These are phyloP conservation scores for Termitomyces eurrhizus DNA, from an alignment of 768 basidiomycete genomes.

Conservation along the genomic window DNA sequence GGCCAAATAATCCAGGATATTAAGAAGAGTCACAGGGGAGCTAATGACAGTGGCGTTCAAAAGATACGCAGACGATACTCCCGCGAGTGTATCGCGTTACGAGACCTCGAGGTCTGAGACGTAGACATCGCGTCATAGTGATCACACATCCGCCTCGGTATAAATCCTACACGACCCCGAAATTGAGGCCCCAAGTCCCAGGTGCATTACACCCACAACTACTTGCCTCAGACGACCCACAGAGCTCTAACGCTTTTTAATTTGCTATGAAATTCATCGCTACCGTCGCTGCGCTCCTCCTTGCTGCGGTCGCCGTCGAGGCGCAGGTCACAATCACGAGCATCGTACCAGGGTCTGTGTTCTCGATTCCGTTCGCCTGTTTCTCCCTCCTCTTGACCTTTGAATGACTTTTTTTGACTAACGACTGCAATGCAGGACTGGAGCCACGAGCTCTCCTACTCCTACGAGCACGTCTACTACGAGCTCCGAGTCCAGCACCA, in stretches of 20 bases:
- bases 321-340: slow-evolving; percentile 12
- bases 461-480: not conserved
- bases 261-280: slow-evolving; percentile 3
- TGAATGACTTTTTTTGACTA: not conserved
- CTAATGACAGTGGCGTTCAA: not conserved
- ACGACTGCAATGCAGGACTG: not conserved
- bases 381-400: not conserved
- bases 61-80: not conserved
- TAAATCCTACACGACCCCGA: slow-evolving; percentile 2
- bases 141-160: slow-evolving; percentile 6
- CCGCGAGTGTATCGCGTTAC: not conserved
- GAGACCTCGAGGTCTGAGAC: slow-evolving; percentile 5
- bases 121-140: slow-evolving; percentile 7
- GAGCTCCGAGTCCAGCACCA: not conserved
- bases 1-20: not conserved
- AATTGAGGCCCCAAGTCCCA: not conserved
- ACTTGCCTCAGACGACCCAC: not conserved
- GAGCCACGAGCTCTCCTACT: not conserved
- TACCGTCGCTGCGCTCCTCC: slow-evolving; percentile 4
- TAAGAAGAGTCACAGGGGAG: not conserved
- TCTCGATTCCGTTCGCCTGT: not conserved
- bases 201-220: slow-evolving; percentile 5
- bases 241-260: not conserved
- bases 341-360: slow-evolving; percentile 10
- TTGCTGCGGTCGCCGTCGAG: slow-evolving; percentile 7